phyloP scores from a whole-genome alignment of 2,329 filamentous ascomycete genomes.

The Septoria petroselini region DNA sequence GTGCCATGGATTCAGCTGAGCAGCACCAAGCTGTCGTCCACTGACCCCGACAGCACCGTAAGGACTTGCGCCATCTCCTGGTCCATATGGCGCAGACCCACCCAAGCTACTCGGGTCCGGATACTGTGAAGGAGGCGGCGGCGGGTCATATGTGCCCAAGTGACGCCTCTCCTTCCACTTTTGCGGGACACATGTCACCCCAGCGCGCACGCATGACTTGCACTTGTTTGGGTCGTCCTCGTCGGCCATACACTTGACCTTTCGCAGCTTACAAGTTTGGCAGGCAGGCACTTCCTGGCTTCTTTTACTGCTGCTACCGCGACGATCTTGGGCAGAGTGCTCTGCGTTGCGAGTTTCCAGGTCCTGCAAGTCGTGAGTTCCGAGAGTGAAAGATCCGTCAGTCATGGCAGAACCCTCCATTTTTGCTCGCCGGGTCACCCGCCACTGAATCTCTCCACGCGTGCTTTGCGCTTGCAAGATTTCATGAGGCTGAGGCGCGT shows the following conservation, averaged over 20 bases:
- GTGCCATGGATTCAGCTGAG: conserved; percentile 3
- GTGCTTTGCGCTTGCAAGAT: not conserved
- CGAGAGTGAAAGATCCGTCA: not conserved
- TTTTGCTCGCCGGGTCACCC: not conserved
- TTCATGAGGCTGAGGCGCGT: conserved; percentile 1
- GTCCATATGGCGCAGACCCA: conserved; percentile 4
- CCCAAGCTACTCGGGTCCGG: conserved; percentile 11
- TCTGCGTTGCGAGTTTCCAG: not conserved
- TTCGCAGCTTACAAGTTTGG: conserved; percentile 4
- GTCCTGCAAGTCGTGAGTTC: conserved; percentile 3
- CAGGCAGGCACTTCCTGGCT: conserved; percentile 7
- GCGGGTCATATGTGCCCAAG: conserved; percentile 4
- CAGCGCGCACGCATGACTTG: conserved; percentile 8
- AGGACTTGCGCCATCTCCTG: conserved; percentile 4
- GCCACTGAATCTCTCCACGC: conserved; percentile 4
- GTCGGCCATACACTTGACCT: conserved; percentile 9
- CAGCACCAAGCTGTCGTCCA: conserved; percentile 5
- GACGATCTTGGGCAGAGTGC: not conserved
- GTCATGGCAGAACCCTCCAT: conserved; percentile 13
- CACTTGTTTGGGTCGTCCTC: conserved; percentile 3
- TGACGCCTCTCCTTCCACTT: conserved; percentile 7
- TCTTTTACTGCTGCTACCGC: not conserved
- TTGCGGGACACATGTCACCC: not conserved
- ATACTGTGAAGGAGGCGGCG: conserved; percentile 6
- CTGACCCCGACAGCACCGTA: conserved; percentile 2